These are phyloP conservation scores for Tulasnella sp. DNA, from an alignment of 768 basidiomycete species.

Conservation along the genomic window DNA sequence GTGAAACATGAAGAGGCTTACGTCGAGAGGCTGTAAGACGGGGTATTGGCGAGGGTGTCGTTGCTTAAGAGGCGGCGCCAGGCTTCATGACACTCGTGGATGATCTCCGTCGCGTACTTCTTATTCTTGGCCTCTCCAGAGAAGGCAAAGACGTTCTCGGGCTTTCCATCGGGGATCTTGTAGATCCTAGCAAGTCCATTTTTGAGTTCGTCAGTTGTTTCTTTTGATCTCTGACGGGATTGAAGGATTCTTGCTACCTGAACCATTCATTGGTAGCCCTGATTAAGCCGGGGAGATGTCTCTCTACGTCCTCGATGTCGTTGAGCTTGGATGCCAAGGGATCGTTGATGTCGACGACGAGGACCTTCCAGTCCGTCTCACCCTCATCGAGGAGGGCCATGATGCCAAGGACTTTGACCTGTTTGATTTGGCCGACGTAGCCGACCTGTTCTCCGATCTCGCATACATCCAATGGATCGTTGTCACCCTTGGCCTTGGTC, in stretches of 20 bases:
- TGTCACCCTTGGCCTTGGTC: conserved; percentile 98
- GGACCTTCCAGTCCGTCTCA: conserved; percentile 99
- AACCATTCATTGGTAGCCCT: conserved; percentile 99
- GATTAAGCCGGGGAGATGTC: conserved; percentile 92
- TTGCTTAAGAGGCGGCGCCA: conserved; percentile 90
- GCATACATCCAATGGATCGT: conserved; percentile 98
- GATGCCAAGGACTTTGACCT: conserved; percentile 99
- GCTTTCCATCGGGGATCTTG: conserved; percentile 93
- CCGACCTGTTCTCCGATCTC: conserved; percentile 99
- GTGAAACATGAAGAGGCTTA: conserved; percentile 38
- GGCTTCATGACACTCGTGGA: conserved; percentile 97
- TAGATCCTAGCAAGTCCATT: conserved; percentile 63
- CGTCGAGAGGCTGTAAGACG: conserved; percentile 73
- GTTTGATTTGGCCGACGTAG: conserved; percentile 94
- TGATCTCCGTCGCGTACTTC: conserved; percentile 98
- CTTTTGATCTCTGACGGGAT: too few species aligned
- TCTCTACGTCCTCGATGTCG: conserved; percentile 98
- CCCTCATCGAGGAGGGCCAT: conserved; percentile 99
- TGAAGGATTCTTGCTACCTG: too few species aligned
- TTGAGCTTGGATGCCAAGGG: conserved; percentile 94
- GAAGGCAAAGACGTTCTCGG: conserved; percentile 97
- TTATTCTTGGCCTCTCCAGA: conserved; percentile 99
- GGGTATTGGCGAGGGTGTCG: conserved; percentile 59
- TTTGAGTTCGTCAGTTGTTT: too few species aligned
- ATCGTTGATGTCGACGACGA: conserved; percentile 93